Percentiles rank a stretch among this genome's conserved stretches.
phyloP scores from a whole-genome alignment of 2,329 filamentous ascomycete species.

The Microdochium nivale region DNA sequence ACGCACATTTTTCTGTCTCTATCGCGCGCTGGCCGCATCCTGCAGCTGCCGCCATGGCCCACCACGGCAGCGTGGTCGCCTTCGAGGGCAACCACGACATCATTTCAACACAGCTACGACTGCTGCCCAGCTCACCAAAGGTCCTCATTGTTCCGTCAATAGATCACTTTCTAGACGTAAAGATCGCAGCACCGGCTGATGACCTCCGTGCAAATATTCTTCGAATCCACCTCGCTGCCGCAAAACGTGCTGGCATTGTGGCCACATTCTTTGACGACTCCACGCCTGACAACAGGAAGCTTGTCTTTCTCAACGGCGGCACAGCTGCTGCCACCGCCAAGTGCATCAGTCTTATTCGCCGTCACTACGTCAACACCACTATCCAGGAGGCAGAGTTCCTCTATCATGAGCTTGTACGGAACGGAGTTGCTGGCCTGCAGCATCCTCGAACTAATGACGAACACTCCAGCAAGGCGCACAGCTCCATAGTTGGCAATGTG shows the following conservation, averaged over 20 bases:
- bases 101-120: constrained; percentile 49
- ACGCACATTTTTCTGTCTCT: no score
- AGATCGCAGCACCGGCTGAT: constrained; percentile 20
- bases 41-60: background rate
- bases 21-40: no score
- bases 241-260: constrained; percentile 37
- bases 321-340: constrained; percentile 43
- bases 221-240: constrained; percentile 40
- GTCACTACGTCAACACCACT: constrained; percentile 41
- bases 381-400: constrained; percentile 38
- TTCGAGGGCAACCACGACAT: constrained; percentile 48
- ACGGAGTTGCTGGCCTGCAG: constrained; percentile 34
- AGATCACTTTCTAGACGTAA: constrained; percentile 33
- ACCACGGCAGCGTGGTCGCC: constrained; percentile 45
- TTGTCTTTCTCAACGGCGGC: constrained; percentile 55
- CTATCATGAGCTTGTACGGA: constrained; percentile 41
- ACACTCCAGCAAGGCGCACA: constrained; percentile 3
- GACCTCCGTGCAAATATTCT: constrained; percentile 33
- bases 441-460: constrained; percentile 3
- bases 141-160: constrained; percentile 47
- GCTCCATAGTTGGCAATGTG: constrained; percentile 10
- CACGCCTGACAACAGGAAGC: constrained; percentile 35
- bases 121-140: constrained; percentile 50
- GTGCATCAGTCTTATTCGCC: constrained; percentile 46
- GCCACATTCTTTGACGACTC: constrained; percentile 40